Conservation (phyloP, 2,329 filamentous ascomycete genomes). For the Aspergillus felis region DNA sequence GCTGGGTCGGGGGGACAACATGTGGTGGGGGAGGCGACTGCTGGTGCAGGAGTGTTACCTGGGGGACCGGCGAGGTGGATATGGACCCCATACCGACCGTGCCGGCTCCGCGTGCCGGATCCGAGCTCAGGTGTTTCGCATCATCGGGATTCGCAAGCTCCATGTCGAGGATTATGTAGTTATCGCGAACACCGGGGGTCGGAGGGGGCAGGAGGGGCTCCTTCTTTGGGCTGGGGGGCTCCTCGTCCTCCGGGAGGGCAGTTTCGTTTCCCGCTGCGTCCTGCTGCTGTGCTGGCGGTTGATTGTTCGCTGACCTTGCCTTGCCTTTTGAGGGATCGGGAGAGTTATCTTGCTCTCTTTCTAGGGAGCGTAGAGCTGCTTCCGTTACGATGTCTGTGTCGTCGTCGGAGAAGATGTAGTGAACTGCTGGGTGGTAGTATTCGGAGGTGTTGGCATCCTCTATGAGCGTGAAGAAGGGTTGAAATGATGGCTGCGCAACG, state of each 20-base stretch:
- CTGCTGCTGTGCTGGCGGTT: slow-evolving; percentile 2
- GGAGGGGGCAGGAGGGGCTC: slow-evolving; percentile 44
- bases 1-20: slow-evolving; percentile 26
- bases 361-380: slow-evolving; percentile 55
- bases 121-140: slow-evolving; percentile 7
- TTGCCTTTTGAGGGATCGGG: slow-evolving; percentile 21
- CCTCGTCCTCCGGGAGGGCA: slow-evolving; percentile 17
- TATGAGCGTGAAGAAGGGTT: slow-evolving; percentile 81
- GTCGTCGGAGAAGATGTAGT: slow-evolving; percentile 93
- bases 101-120: slow-evolving; percentile 9
- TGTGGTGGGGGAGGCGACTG: slow-evolving; percentile 7
- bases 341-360: slow-evolving; percentile 38
- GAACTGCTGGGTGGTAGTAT: slow-evolving; percentile 78
- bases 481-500: slow-evolving; percentile 52
- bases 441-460: slow-evolving; percentile 69
- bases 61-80: slow-evolving; percentile 21
- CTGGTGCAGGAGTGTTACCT: slow-evolving; percentile 2
- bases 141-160: slow-evolving; percentile 21
- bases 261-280: slow-evolving; percentile 9
- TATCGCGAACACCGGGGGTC: slow-evolving; percentile 48
- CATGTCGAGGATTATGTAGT: slow-evolving; percentile 57
- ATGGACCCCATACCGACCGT: slow-evolving; percentile 12
- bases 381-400: slow-evolving; percentile 72
- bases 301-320: slow-evolving; percentile 3
- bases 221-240: slow-evolving; percentile 14